Percentiles rank a stretch among this genome's conserved stretches.
Conservation (phyloP, 2,329 filamentous ascomycete species). For the Graphilbum ipis-grandicollis region DNA sequence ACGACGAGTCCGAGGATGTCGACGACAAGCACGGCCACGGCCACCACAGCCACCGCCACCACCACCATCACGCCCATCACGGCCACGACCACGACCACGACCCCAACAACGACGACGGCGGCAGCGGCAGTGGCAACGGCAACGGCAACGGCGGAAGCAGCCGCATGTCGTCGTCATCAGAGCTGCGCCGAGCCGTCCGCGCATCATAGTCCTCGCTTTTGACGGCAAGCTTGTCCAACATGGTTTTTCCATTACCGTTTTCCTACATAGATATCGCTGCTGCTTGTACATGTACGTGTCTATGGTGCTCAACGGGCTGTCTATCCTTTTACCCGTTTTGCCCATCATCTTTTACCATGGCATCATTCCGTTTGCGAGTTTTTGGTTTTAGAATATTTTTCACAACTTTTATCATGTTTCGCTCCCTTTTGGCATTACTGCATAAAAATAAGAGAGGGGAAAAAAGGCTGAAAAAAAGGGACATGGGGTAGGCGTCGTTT, state of each 20-base stretch:
- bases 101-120: too few relatives aligned
- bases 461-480: neutral
- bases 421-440: neutral
- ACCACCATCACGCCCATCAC: constrained; percentile 2
- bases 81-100: too few relatives aligned
- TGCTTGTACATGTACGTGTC: too few relatives aligned
- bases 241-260: too few relatives aligned
- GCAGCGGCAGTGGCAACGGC: too few relatives aligned
- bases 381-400: too few relatives aligned
- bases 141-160: constrained; percentile 4
- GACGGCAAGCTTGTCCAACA: too few relatives aligned
- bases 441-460: too few relatives aligned
- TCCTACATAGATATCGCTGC: too few relatives aligned
- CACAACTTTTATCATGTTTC: neutral
- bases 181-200: constrained; percentile 7
- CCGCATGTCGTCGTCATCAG: constrained; percentile 7
- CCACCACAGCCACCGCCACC: neutral
- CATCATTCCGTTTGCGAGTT: too few relatives aligned
- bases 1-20: constrained; percentile 11
- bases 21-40: constrained; percentile 6
- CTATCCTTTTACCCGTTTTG: neutral
- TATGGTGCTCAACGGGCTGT: too few relatives aligned
- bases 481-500: too few relatives aligned
- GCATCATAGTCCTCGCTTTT: constrained; percentile 3
- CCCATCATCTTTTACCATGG: neutral